phyloP scores from a whole-genome alignment of 2,329 filamentous ascomycete species.

The Xylaria sp. region DNA sequence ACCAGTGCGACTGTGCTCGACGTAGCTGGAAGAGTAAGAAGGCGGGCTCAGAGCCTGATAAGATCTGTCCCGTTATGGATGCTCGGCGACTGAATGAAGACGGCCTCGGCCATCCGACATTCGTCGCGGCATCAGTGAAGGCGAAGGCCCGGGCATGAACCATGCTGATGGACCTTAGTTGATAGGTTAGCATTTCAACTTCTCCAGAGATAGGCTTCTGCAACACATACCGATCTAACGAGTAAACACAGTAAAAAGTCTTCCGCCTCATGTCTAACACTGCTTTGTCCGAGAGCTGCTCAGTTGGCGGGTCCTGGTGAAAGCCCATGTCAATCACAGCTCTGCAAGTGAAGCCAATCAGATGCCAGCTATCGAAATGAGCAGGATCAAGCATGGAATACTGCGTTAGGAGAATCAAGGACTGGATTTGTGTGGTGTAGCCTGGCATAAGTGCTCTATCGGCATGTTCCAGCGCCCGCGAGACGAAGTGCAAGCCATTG shows the following conservation, averaged over 20 bases:
- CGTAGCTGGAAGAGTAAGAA: slow-evolving; percentile 80
- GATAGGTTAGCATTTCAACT: slow-evolving; percentile 5
- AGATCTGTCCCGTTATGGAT: slow-evolving; percentile 46
- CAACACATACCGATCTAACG: slow-evolving; percentile 73
- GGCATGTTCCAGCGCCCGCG: slow-evolving; percentile 72
- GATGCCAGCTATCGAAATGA: slow-evolving; percentile 92
- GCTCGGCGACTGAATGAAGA: slow-evolving; percentile 46
- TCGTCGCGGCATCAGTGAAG: slow-evolving; percentile 86
- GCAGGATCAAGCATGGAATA: slow-evolving; percentile 89
- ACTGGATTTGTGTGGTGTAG: slow-evolving; percentile 83
- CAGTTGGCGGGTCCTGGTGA: slow-evolving; percentile 84
- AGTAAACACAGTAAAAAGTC: slow-evolving; percentile 89
- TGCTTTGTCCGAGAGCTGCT: slow-evolving; percentile 67
- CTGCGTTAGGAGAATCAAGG: slow-evolving; percentile 80
- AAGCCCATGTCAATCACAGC: slow-evolving; percentile 88
- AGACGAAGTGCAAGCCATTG: slow-evolving; percentile 59
- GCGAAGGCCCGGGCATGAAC: slow-evolving; percentile 87
- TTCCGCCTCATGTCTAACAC: slow-evolving; percentile 77
- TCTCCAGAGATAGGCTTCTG: too few relatives aligned
- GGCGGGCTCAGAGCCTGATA: slow-evolving; percentile 67
- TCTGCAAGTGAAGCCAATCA: slow-evolving; percentile 87
- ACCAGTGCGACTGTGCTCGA: slow-evolving; percentile 85
- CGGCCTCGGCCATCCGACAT: slow-evolving; percentile 73
- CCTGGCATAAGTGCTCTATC: slow-evolving; percentile 85
- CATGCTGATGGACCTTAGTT: slow-evolving; percentile 69